Conservation (phyloP, 805 yeast species). For the Candida schatavii region DNA sequence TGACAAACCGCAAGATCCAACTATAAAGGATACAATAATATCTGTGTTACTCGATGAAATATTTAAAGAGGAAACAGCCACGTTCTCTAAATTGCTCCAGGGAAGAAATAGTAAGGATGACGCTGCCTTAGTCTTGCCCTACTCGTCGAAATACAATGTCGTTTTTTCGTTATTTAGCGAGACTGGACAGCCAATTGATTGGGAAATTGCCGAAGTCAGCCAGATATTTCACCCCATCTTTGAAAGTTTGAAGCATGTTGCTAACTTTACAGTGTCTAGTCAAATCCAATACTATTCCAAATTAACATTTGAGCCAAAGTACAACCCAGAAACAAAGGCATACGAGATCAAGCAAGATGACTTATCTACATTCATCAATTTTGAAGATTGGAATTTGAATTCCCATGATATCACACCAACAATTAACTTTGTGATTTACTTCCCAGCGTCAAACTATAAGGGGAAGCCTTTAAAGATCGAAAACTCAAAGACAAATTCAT, state of each 20-base stretch:
- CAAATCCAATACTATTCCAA: conserved; percentile 71
- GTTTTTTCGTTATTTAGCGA: conserved; percentile 74
- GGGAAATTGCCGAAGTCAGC: conserved; percentile 68
- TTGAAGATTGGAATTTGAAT: conserved; percentile 76
- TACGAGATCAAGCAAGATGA: conserved; percentile 47
- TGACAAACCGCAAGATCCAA: conserved; percentile 23
- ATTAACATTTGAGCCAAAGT: conserved; percentile 25
- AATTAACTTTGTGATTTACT: conserved; percentile 66
- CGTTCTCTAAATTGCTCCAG: conserved; percentile 19
- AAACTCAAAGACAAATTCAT: conserved; percentile 52
- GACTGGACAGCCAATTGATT: conserved; percentile 58
- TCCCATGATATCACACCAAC: conserved; percentile 61
- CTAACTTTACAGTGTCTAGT: conserved; percentile 74
- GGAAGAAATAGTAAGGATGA: conserved; percentile 3
- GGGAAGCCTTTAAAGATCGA: conserved; percentile 50
- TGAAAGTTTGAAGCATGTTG: conserved; percentile 47
- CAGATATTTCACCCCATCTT: conserved; percentile 57
- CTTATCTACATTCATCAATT: conserved; percentile 74
- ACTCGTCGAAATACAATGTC: conserved; percentile 68
- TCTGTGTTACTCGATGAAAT: conserved; percentile 35
- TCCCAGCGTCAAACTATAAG: conserved; percentile 47
- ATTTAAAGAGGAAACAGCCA: conserved; percentile 36
- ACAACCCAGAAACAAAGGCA: conserved; percentile 20
- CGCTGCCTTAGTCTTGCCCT: conserved; percentile 45
- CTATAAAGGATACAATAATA: conserved; percentile 35